Conservation (phyloP, 208 protist species). For the Novymonas esmeraldas region DNA sequence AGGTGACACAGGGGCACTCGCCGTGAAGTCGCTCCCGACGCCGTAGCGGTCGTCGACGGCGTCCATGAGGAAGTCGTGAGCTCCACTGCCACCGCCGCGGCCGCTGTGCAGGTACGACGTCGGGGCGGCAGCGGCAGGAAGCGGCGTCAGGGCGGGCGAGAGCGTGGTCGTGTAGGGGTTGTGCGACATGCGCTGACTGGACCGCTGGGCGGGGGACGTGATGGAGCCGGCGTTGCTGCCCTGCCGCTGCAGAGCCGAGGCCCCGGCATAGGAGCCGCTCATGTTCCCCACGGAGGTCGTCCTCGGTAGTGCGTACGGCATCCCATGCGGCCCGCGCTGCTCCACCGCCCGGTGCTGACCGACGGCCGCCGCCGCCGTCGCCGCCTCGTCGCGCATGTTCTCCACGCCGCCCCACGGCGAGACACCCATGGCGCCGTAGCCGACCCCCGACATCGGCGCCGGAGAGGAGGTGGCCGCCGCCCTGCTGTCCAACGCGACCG, state of each 20-base stretch:
- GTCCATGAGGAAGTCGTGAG: slow-evolving; percentile 3
- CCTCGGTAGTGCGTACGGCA: background rate
- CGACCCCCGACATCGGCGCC: background rate
- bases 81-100: background rate
- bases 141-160: background rate
- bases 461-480: background rate
- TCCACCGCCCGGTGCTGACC: background rate
- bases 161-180: slow-evolving; percentile 19
- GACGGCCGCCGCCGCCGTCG: background rate
- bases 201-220: slow-evolving; percentile 4
- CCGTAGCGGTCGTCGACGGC: slow-evolving; percentile 23
- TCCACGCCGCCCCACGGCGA: slow-evolving; percentile 17
- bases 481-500: background rate
- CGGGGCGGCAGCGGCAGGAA: background rate
- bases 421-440: slow-evolving; percentile 22
- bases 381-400: background rate
- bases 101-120: slow-evolving; percentile 1
- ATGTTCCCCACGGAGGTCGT: too few relatives aligned
- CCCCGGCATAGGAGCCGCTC: background rate
- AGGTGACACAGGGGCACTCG: background rate
- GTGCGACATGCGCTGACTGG: slow-evolving; percentile 19
- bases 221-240: background rate
- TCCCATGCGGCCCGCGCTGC: background rate
- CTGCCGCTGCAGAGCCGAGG: background rate
- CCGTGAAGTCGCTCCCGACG: slow-evolving; percentile 8